These are phyloP conservation scores for Candida freyschussii DNA, from an alignment of 1,139 yeast species.

Conservation along the genomic window DNA sequence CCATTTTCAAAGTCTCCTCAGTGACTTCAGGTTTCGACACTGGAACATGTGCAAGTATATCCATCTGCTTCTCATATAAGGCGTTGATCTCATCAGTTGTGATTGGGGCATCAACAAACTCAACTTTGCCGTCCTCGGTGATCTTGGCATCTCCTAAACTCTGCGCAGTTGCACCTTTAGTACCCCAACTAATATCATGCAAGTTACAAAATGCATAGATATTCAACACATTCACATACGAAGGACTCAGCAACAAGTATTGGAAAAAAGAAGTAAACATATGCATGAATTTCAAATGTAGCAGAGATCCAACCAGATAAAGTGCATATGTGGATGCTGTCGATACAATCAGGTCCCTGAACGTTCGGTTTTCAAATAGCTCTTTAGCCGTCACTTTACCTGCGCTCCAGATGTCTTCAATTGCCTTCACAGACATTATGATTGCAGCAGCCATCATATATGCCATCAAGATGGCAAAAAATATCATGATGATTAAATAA, in stretches of 20 bases:
- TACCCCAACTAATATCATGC: constrained; percentile 98
- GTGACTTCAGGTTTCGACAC: constrained; percentile 38
- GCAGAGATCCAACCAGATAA: constrained; percentile 70
- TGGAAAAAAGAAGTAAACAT: constrained; percentile 82
- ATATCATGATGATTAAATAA: constrained; percentile 76
- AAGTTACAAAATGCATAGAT: constrained; percentile 94
- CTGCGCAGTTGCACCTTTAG: constrained; percentile 76
- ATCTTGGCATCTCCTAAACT: constrained; percentile 62
- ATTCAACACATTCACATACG: constrained; percentile 81
- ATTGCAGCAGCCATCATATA: constrained; percentile 90
- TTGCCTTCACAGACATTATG: constrained; percentile 73
- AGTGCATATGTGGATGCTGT: constrained; percentile 78
- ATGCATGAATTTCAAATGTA: constrained; percentile 95
- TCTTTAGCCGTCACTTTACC: constrained; percentile 29
- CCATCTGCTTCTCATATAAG: constrained; percentile 56
- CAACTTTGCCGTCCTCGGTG: constrained; percentile 70
- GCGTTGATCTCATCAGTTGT: constrained; percentile 56
- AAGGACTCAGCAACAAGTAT: constrained; percentile 81
- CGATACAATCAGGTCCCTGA: constrained; percentile 85
- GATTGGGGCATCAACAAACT: constrained; percentile 65
- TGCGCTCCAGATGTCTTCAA: constrained; percentile 33
- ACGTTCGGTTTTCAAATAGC: constrained; percentile 48
- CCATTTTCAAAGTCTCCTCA: constrained; percentile 29
- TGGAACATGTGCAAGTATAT: constrained; percentile 46
- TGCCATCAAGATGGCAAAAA: constrained; percentile 88